Evolutionary conservation across 305 asterid species (phyloP).

Genomic region (Coffea humblotiana): DNA sequence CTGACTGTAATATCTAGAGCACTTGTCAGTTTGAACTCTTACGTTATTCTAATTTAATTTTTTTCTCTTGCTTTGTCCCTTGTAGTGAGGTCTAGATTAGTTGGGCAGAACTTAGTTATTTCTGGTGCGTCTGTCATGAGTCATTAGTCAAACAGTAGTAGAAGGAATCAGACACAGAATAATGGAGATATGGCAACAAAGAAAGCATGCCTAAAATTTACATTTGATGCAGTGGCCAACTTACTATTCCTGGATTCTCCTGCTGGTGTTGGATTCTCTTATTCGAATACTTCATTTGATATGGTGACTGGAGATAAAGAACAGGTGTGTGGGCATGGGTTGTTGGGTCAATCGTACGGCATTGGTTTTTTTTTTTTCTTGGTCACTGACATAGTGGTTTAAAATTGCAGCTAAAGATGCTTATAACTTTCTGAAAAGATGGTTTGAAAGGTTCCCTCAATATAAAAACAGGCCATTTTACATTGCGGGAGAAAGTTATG

Average conservation of each 20-base stretch:
- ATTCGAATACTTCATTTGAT: constrained; percentile 49
- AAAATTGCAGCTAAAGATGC: constrained; percentile 43
- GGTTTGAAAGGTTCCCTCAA: constrained; percentile 58
- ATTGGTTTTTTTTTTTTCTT: neutral
- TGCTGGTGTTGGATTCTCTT: constrained; percentile 71
- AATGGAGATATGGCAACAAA: neutral
- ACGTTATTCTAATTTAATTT: too few relatives aligned
- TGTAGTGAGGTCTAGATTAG: neutral
- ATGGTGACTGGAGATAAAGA: constrained; percentile 42
- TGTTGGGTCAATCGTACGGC: neutral
- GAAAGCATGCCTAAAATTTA: neutral
- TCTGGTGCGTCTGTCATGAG: too few relatives aligned
- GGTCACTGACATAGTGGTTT: neutral
- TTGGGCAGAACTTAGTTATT: too few relatives aligned
- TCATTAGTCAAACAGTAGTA: too few relatives aligned
- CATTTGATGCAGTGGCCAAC: constrained; percentile 51
- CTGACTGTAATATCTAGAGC: neutral
- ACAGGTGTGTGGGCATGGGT: constrained; percentile 32
- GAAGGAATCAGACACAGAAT: too few relatives aligned
- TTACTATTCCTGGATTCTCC: constrained; percentile 64
- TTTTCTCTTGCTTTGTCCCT: neutral
- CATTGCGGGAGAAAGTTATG: constrained; percentile 66
- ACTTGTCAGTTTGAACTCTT: neutral
- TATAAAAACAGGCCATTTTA: constrained; percentile 43
- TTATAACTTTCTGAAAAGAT: constrained; percentile 42